Evolutionary conservation across 495 filamentous ascomycete genomes (phyloP).

Genomic region (Penicillium verhagenii): DNA sequence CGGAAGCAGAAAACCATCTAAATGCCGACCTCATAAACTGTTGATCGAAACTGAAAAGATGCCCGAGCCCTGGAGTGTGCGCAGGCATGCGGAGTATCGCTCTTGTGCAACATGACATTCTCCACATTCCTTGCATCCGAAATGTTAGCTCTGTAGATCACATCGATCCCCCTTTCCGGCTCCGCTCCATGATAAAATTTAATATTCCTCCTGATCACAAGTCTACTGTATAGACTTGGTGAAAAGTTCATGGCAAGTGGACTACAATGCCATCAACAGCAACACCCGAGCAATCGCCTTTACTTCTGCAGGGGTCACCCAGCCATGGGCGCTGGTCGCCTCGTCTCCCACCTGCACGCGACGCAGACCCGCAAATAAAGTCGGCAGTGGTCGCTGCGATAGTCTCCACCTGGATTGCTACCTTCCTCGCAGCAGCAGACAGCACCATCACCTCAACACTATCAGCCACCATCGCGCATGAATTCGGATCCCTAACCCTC

Average conservation of each 20-base stretch:
- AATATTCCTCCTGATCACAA: neutral
- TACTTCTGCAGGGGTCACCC: neutral
- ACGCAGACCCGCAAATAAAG: neutral
- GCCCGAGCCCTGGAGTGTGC: too few relatives aligned
- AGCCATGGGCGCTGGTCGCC: neutral
- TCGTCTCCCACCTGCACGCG: neutral
- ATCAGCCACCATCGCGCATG: slow-evolving; percentile 14
- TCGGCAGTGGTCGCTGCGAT: slow-evolving; percentile 7
- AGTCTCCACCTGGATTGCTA: slow-evolving; percentile 17
- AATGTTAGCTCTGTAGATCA: neutral
- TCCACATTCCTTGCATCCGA: neutral
- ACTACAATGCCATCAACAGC: neutral
- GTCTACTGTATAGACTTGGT: neutral
- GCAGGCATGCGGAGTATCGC: too few relatives aligned
- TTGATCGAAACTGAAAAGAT: too few relatives aligned
- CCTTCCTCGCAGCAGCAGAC: slow-evolving; percentile 18
- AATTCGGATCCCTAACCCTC: slow-evolving; percentile 12
- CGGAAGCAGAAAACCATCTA: too few relatives aligned
- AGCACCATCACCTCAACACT: slow-evolving; percentile 18
- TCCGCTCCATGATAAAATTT: too few relatives aligned
- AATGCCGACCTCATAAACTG: too few relatives aligned
- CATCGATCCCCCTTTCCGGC: neutral
- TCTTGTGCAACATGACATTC: too few relatives aligned
- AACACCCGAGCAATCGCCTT: neutral
- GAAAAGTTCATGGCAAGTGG: neutral